Evolutionary conservation across 75 land plant genomes (phyloP), one percentile per base, ranked within the genome.

Genomic region (Cryptomeria japonica): DNA sequence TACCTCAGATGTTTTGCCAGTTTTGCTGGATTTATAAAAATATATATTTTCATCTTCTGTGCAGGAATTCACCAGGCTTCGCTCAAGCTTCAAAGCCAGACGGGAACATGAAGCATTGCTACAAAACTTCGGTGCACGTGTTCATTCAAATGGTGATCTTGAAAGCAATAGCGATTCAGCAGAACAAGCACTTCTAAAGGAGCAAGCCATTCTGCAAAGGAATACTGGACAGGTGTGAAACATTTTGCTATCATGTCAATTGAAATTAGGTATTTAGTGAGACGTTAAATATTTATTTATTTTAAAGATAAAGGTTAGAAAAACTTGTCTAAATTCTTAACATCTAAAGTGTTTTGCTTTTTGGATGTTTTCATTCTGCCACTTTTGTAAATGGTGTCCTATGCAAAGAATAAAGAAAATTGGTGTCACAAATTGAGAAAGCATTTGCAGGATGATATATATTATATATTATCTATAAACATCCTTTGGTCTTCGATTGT

Each of bases 101-200:
- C 88, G 94, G 61, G 98, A 97, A 42, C 99, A 94, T 91, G 97
- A 96, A 41, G 92, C 95, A 64, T 93, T 97, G 2, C 92, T 97
- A 86, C 92, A 96, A 73, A 94, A 90, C 84, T 97, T 94, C 85
- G 91, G 93, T 70, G 90, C 89, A 87, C 93, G 90, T 89, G 94
- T 92, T 78, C 87, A 92, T 44, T 51, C 93, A 84, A 95, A 89
- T 41, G 41, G 84, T 79, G 94, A 95, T 85, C 53, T 97, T 88
- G 97, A 97, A 88, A 95, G 92, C 6, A 91, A 91, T 88, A 88
- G 87, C 76, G 91, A 80, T 86, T 86, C 90, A 14, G 88, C 72
- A 34, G 91, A 93, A 72, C 93, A 92, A 47, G 89, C 94, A 86
- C 93, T 96, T 1, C 93, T 97, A 38, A 94, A 91, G 49, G 99